These are phyloP conservation scores for Metarhizium sp. DNA, from an alignment of 2,329 filamentous ascomycete species.

Conservation along the genomic window DNA sequence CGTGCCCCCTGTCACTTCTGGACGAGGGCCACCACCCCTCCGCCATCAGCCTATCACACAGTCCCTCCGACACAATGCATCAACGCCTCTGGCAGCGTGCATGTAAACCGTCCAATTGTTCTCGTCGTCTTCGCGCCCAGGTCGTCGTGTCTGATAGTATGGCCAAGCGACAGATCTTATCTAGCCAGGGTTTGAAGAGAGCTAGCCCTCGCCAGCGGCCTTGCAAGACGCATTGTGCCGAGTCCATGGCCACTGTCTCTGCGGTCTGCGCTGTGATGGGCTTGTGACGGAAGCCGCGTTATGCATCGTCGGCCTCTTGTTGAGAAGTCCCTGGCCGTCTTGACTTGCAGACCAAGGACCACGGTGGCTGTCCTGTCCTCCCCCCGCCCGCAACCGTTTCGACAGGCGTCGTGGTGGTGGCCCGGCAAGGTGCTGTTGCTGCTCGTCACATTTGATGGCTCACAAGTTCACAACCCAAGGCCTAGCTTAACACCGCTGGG, in stretches of 20 bases:
- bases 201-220: background rate
- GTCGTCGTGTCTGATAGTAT: background rate
- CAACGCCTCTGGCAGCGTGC: slow-evolving; percentile 11
- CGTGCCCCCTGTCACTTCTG: background rate
- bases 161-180: background rate
- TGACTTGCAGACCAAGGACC: background rate
- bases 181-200: background rate
- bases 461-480: background rate
- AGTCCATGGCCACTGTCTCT: background rate
- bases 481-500: background rate
- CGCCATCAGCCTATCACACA: slow-evolving; percentile 5
- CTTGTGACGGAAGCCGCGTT: slow-evolving; percentile 1
- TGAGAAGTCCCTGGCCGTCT: background rate
- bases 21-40: background rate
- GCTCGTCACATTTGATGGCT: background rate
- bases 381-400: background rate
- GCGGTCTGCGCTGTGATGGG: slow-evolving; percentile 1
- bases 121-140: slow-evolving; percentile 9
- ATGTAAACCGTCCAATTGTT: slow-evolving; percentile 9
- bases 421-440: background rate
- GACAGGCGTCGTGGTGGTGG: background rate
- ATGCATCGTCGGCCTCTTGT: background rate
- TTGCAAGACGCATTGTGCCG: background rate
- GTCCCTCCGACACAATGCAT: slow-evolving; percentile 5
- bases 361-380: background rate